These are phyloP conservation scores for Skeletonema costatum DNA, from an alignment of 108 stramenopile species.

Conservation along the genomic window DNA sequence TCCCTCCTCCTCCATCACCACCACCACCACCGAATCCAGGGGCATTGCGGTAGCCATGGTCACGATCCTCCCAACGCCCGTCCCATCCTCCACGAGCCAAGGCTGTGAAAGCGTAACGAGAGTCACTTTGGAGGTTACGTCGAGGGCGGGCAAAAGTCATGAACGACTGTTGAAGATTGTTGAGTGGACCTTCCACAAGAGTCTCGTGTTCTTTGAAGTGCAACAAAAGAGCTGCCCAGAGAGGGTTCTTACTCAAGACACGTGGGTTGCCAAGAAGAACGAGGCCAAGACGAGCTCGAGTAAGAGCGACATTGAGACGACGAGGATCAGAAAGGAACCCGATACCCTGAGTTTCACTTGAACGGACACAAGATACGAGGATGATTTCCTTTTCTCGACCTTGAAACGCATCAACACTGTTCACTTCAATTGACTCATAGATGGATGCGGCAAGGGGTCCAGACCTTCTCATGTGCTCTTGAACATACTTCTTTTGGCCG, in stretches of 20 bases:
- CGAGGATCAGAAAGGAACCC: conserved; percentile 98
- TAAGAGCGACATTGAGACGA: conserved; percentile 98
- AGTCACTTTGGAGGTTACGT: conserved; percentile 78
- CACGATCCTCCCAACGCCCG: conserved; percentile 87
- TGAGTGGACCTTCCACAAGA: conserved; percentile 90
- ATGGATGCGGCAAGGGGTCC: conserved; percentile 79
- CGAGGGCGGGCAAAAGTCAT: conserved; percentile 94
- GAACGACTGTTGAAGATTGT: conserved; percentile 90
- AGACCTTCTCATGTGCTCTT: conserved; percentile 89
- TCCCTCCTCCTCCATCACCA: conserved; percentile 51
- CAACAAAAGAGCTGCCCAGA: conserved; percentile 95
- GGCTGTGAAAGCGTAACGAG: conserved; percentile 90
- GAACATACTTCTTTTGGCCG: conserved; percentile 95
- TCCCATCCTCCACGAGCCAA: conserved; percentile 91
- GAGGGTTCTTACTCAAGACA: conserved; percentile 93
- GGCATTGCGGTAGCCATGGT: conserved; percentile 43
- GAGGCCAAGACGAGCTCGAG: conserved; percentile 94
- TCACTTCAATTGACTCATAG: conserved; percentile 97
- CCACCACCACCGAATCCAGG: conserved; percentile 51
- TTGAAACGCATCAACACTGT: conserved; percentile 98
- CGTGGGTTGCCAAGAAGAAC: conserved; percentile 95
- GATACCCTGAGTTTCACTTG: conserved; percentile 97
- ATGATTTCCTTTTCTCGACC: conserved; percentile 99
- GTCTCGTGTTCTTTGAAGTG: conserved; percentile 94
- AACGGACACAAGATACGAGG: conserved; percentile 96